A percentile compares a stretch with the other conserved stretches of the same genome.
phyloP scores from a whole-genome alignment of 83 land plant genomes.

The Picea abies region DNA sequence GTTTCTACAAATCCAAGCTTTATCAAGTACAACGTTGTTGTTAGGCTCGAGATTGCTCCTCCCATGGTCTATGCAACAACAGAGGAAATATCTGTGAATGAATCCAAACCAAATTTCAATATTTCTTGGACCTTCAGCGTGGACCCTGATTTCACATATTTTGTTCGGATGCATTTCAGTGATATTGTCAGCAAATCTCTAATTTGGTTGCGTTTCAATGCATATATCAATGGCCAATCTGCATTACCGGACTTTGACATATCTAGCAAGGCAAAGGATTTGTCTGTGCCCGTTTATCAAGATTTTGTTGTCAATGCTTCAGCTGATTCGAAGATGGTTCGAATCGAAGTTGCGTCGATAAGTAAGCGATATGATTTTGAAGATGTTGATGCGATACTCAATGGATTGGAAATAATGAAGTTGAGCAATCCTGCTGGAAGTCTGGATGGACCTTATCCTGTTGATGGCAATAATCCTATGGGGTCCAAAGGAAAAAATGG shows the following conservation, averaged over 20 bases:
- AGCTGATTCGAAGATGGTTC: constrained; percentile 1
- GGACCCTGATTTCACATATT: constrained; percentile 13
- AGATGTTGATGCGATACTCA: constrained; percentile 21
- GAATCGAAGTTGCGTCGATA: constrained; percentile 25
- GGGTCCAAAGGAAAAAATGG: too few relatives aligned
- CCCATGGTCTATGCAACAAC: neutral
- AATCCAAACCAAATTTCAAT: constrained; percentile 12
- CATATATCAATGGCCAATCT: constrained; percentile 5
- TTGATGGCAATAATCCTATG: too few relatives aligned
- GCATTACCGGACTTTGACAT: constrained; percentile 16
- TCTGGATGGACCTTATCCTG: too few relatives aligned
- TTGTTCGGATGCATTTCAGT: constrained; percentile 24
- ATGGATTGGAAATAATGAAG: constrained; percentile 43
- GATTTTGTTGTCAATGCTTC: constrained; percentile 1
- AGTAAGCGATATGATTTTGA: constrained; percentile 16
- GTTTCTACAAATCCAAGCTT: too few relatives aligned
- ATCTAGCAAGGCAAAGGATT: neutral
- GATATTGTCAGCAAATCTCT: constrained; percentile 18
- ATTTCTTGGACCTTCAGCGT: constrained; percentile 26
- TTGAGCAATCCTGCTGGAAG: neutral
- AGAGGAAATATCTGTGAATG: neutral
- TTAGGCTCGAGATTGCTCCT: neutral
- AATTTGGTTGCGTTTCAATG: constrained; percentile 9
- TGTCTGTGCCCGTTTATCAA: too few relatives aligned
- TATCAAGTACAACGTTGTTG: neutral